These are phyloP conservation scores for Pholiota conissans DNA, from an alignment of 768 basidiomycete species.

Conservation along the genomic window DNA sequence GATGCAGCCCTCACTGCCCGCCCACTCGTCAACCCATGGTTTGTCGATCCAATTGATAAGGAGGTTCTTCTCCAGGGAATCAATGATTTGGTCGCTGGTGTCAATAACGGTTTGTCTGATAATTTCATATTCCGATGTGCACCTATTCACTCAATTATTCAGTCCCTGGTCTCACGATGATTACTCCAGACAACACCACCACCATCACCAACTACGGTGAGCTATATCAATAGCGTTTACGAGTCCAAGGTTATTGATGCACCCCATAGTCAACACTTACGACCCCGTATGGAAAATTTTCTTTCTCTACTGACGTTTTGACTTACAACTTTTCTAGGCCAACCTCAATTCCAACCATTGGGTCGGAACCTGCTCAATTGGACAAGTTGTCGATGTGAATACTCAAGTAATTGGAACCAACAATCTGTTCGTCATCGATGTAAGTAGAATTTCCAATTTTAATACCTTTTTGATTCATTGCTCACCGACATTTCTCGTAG, in stretches of 20 bases:
- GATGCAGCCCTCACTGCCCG: constrained; percentile 48
- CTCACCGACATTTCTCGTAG: constrained; percentile 14
- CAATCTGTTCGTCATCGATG: constrained; percentile 58
- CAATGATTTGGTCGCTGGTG: constrained; percentile 43
- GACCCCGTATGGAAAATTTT: constrained; percentile 20
- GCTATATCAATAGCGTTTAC: constrained; percentile 7
- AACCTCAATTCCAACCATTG: constrained; percentile 64
- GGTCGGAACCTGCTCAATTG: constrained; percentile 56
- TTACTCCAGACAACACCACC: constrained; percentile 61
- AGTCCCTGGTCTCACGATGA: constrained; percentile 53
- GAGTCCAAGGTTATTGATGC: neutral
- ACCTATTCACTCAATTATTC: neutral
- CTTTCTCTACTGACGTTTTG: neutral
- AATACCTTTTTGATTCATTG: neutral
- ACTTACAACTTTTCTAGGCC: constrained; percentile 15
- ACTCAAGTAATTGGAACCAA: constrained; percentile 50
- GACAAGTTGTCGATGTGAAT: constrained; percentile 55
- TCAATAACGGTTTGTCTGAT: constrained; percentile 37
- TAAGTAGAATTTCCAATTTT: constrained; percentile 21
- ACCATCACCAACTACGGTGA: constrained; percentile 53
- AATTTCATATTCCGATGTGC: neutral
- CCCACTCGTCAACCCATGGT: constrained; percentile 56
- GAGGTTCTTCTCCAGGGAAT: constrained; percentile 47
- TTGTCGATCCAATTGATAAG: constrained; percentile 58
- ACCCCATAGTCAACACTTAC: constrained; percentile 38